Conservation (phyloP, 768 basidiomycete genomes). For the Suillus plorans region DNA sequence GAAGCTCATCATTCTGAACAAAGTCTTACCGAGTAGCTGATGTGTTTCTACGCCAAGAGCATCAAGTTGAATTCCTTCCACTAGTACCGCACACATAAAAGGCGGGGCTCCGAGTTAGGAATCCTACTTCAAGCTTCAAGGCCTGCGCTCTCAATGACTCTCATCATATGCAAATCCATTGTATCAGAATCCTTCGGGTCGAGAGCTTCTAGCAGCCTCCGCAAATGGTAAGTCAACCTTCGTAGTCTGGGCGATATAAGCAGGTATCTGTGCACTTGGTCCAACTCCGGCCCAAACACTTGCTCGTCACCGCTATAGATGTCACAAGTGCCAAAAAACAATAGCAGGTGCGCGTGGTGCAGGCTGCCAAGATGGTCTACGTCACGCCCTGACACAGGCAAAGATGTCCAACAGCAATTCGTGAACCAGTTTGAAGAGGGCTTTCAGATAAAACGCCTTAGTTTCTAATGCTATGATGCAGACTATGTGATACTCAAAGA, state of each 20-base stretch:
- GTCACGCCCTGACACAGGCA: neutral
- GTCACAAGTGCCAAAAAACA: constrained; percentile 21
- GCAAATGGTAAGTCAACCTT: constrained; percentile 47
- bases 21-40: neutral
- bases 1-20: neutral
- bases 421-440: constrained; percentile 25
- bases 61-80: neutral
- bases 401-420: constrained; percentile 28
- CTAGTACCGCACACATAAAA: neutral
- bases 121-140: neutral
- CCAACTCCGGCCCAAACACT: constrained; percentile 27
- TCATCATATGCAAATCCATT: constrained; percentile 15
- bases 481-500: constrained; percentile 19
- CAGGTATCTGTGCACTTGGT: constrained; percentile 33
- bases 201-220: constrained; percentile 9
- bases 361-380: neutral
- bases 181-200: constrained; percentile 18
- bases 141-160: too few relatives aligned
- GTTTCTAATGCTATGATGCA: constrained; percentile 32
- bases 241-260: constrained; percentile 49
- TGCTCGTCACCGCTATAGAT: constrained; percentile 35
- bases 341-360: constrained; percentile 14
- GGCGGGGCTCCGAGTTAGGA: too few relatives aligned
- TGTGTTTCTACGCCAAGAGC: neutral
- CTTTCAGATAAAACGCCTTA: constrained; percentile 25